A percentile compares a stretch with the other conserved stretches of the same genome.
Conservation (phyloP, 2,329 filamentous ascomycete species). For the Trichoderma atroviride region DNA sequence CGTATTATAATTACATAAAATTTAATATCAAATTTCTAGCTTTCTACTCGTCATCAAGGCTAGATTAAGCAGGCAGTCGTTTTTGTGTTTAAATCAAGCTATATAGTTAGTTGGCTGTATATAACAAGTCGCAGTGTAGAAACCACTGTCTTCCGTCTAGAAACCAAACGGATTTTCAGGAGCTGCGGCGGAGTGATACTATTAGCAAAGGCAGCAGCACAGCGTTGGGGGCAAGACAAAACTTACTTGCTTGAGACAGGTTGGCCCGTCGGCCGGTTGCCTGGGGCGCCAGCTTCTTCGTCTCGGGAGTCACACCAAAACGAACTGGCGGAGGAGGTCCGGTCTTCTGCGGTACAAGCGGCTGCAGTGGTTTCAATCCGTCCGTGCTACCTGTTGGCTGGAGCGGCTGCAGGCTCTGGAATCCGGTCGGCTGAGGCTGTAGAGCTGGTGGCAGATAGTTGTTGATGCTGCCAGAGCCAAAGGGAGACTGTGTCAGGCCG, state of each 20-base stretch:
- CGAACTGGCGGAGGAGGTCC: slow-evolving; percentile 80
- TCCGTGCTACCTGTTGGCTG: slow-evolving; percentile 55
- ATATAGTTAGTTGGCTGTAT: slow-evolving; percentile 16
- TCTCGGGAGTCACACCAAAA: slow-evolving; percentile 75
- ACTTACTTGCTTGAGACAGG: slow-evolving; percentile 94
- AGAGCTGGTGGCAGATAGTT: slow-evolving; percentile 61
- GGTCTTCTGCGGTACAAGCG: slow-evolving; percentile 52
- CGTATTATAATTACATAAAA: slow-evolving; percentile 25
- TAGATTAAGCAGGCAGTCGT: slow-evolving; percentile 19
- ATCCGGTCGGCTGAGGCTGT: slow-evolving; percentile 62
- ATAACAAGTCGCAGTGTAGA: slow-evolving; percentile 1
- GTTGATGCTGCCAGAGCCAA: slow-evolving; percentile 56
- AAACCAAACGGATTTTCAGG: slow-evolving; percentile 60
- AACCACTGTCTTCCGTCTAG: slow-evolving; percentile 32
- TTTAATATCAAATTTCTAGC: slow-evolving; percentile 14
- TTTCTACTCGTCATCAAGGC: slow-evolving; percentile 18
- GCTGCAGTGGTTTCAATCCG: slow-evolving; percentile 52
- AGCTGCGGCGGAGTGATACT: slow-evolving; percentile 38
- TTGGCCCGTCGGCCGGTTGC: slow-evolving; percentile 89
- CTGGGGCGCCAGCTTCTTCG: slow-evolving; percentile 81
- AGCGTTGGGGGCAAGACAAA: slow-evolving; percentile 38
- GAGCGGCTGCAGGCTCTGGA: slow-evolving; percentile 48
- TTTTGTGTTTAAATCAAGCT: slow-evolving; percentile 16
- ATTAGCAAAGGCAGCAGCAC: neutral
- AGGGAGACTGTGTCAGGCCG: slow-evolving; percentile 51